Evolutionary conservation across 2,329 filamentous ascomycete species (phyloP).

Genomic region (Fusarium kyushuense): DNA sequence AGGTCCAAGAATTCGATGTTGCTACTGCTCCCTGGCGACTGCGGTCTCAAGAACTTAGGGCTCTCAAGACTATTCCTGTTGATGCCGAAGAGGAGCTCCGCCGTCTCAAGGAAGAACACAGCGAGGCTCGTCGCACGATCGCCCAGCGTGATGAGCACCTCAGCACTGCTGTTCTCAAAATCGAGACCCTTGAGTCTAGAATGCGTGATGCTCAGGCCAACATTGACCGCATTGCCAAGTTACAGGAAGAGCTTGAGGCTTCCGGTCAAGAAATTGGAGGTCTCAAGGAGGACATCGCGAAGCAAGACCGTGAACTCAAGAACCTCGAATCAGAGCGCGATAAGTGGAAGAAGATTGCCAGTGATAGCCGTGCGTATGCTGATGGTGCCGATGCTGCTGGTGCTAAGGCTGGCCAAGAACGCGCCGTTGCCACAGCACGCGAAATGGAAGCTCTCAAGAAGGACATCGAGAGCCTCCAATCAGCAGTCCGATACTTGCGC

Average conservation of each 20-base stretch:
- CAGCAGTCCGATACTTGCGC: slow-evolving; percentile 74
- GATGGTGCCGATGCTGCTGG: slow-evolving; percentile 64
- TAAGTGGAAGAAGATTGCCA: slow-evolving; percentile 78
- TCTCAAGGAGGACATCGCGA: slow-evolving; percentile 73
- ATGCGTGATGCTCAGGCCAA: slow-evolving; percentile 88
- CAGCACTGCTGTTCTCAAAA: slow-evolving; percentile 89
- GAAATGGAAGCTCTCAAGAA: slow-evolving; percentile 79
- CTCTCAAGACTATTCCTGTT: slow-evolving; percentile 82
- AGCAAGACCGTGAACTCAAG: slow-evolving; percentile 75
- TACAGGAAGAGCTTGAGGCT: slow-evolving; percentile 70
- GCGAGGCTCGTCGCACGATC: slow-evolving; percentile 78
- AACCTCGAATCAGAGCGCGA: slow-evolving; percentile 73
- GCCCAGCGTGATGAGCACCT: slow-evolving; percentile 83
- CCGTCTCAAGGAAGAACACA: slow-evolving; percentile 81
- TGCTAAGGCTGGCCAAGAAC: slow-evolving; percentile 71
- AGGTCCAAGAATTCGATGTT: slow-evolving; percentile 83
- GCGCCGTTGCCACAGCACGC: slow-evolving; percentile 75
- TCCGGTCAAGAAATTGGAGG: slow-evolving; percentile 63
- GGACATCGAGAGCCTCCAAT: slow-evolving; percentile 74
- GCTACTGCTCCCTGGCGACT: slow-evolving; percentile 83
- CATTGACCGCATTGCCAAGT: slow-evolving; percentile 73
- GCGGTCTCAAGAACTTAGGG: slow-evolving; percentile 82
- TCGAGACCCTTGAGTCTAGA: slow-evolving; percentile 89
- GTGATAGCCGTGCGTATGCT: slow-evolving; percentile 69
- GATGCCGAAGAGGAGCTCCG: slow-evolving; percentile 89